Evolutionary conservation across 495 filamentous ascomycete genomes (phyloP).

Genomic region (Xylaria bambusicola): DNA sequence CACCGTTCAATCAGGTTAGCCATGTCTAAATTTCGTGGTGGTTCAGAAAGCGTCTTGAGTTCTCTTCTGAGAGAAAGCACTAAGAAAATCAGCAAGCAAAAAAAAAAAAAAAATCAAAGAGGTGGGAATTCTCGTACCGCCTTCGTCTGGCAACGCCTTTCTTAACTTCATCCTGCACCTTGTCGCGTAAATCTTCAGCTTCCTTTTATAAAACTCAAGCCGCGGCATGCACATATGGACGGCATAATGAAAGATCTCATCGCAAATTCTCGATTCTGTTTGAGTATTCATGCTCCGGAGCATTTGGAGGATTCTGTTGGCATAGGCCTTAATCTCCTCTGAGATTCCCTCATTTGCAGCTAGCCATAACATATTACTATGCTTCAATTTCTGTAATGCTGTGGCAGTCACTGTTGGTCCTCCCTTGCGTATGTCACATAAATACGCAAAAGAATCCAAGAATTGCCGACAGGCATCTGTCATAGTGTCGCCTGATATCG

Average conservation of each 20-base stretch:
- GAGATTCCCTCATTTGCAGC: conserved; percentile 7
- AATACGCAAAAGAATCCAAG: conserved; percentile 9
- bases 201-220: neutral
- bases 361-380: conserved; percentile 13
- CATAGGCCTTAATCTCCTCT: neutral
- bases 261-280: too few relatives aligned
- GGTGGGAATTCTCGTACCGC: neutral
- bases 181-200: neutral
- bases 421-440: conserved; percentile 12
- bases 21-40: too few relatives aligned
- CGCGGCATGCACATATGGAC: too few relatives aligned
- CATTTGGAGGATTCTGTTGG: neutral
- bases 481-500: too few relatives aligned
- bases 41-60: too few relatives aligned
- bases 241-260: too few relatives aligned
- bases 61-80: too few relatives aligned
- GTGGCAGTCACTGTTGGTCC: conserved; percentile 7
- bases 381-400: conserved; percentile 11
- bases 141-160: neutral
- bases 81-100: too few relatives aligned
- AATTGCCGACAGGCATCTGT: conserved; percentile 13
- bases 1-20: neutral
- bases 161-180: neutral
- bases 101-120: too few relatives aligned
- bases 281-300: too few relatives aligned